Percentiles rank a stretch among this genome's conserved stretches.
These are phyloP conservation scores for Artemisia argyi DNA, from an alignment of 129 eudicot genomes.

Conservation along the genomic window DNA sequence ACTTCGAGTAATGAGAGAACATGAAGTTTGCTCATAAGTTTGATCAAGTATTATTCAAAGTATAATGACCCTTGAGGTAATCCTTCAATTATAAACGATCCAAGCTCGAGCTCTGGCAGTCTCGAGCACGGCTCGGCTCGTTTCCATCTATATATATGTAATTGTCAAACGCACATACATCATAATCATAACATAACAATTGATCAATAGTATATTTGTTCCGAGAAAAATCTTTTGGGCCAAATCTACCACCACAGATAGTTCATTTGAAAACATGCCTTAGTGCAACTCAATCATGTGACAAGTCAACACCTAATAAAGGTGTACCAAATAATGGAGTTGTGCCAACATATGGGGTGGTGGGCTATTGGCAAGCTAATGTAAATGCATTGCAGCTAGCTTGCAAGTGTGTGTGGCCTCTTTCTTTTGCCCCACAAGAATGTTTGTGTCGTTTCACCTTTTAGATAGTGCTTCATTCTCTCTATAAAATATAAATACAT, in stretches of 20 bases:
- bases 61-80: too few relatives aligned
- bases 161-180: too few relatives aligned
- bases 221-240: background rate
- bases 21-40: too few relatives aligned
- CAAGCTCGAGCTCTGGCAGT: too few relatives aligned
- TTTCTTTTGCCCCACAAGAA: slow-evolving; percentile 17
- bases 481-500: background rate
- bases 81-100: too few relatives aligned
- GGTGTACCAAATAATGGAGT: background rate
- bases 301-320: slow-evolving; percentile 30
- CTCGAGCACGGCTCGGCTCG: too few relatives aligned
- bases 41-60: too few relatives aligned
- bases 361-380: slow-evolving; percentile 16
- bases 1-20: too few relatives aligned
- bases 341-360: slow-evolving; percentile 14
- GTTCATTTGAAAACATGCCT: slow-evolving; percentile 4
- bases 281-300: slow-evolving; percentile 11
- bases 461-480: slow-evolving; percentile 22
- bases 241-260: background rate
- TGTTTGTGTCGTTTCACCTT: slow-evolving; percentile 20
- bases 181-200: background rate
- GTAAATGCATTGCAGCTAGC: slow-evolving; percentile 1
- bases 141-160: too few relatives aligned
- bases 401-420: slow-evolving; percentile 26
- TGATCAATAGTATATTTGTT: background rate